Evolutionary conservation across 352 stramenopile species (phyloP).

Genomic region (Hyaloperonospora arabidopsidis): DNA sequence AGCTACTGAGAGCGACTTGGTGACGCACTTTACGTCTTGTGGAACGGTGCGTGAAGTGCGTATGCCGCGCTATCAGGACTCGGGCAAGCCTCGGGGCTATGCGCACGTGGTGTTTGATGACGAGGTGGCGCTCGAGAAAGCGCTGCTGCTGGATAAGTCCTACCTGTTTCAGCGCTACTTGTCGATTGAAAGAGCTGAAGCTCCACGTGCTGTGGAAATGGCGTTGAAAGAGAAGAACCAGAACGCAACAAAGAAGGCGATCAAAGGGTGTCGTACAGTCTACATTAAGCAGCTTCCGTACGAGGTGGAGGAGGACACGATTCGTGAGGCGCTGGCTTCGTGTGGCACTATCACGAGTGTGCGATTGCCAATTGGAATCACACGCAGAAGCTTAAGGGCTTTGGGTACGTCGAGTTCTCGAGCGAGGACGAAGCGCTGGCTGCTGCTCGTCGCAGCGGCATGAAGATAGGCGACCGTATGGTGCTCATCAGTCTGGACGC

Average conservation of each 20-base stretch:
- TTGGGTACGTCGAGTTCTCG: slow-evolving; percentile 91
- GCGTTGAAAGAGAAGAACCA: slow-evolving; percentile 61
- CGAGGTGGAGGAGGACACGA: slow-evolving; percentile 74
- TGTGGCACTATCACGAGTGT: slow-evolving; percentile 90
- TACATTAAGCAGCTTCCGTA: slow-evolving; percentile 95
- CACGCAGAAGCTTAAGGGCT: slow-evolving; percentile 93
- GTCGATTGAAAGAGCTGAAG: slow-evolving; percentile 77
- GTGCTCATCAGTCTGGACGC: slow-evolving; percentile 91
- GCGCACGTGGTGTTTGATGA: slow-evolving; percentile 89
- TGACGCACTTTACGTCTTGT: slow-evolving; percentile 83
- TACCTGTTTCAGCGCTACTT: slow-evolving; percentile 88
- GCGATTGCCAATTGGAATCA: slow-evolving; percentile 90
- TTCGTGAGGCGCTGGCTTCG: slow-evolving; percentile 73
- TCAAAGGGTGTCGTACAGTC: slow-evolving; percentile 86
- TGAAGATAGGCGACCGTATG: slow-evolving; percentile 84
- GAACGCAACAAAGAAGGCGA: slow-evolving; percentile 53
- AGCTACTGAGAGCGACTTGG: slow-evolving; percentile 84
- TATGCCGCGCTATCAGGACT: slow-evolving; percentile 91
- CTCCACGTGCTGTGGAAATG: slow-evolving; percentile 58
- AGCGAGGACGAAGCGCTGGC: slow-evolving; percentile 63
- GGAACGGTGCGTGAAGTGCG: slow-evolving; percentile 89
- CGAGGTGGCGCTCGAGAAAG: slow-evolving; percentile 53
- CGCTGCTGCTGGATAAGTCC: slow-evolving; percentile 81
- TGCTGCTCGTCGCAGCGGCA: slow-evolving; percentile 68
- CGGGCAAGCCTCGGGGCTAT: slow-evolving; percentile 86